phyloP scores from a whole-genome alignment of 2,329 filamentous ascomycete genomes.

The Fusarium sp. region DNA sequence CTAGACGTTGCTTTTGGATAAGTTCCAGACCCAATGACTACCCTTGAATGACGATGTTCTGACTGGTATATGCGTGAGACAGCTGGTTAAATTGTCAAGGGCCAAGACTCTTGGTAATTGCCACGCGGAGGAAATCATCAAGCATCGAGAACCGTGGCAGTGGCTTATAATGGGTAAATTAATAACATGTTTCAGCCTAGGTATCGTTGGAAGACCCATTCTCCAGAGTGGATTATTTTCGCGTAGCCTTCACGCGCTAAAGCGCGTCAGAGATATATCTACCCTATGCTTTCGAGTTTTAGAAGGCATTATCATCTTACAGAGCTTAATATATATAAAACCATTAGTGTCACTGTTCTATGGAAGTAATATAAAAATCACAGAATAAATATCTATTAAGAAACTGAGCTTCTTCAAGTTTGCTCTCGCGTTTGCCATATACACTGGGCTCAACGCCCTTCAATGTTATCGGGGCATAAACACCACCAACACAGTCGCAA shows the following conservation, averaged over 20 bases:
- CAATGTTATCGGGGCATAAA: too few species aligned
- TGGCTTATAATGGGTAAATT: neutral
- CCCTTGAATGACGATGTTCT: neutral
- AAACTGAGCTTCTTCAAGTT: accelerated
- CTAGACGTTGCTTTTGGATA: neutral
- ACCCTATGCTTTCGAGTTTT: neutral
- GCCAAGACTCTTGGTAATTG: neutral
- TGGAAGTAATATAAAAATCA: accelerated
- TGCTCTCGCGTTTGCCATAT: accelerated
- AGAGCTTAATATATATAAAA: neutral
- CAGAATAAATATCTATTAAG: accelerated
- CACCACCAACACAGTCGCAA: accelerated
- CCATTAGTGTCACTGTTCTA: accelerated
- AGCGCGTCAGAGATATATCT: neutral
- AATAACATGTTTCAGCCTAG: neutral
- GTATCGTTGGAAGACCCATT: neutral
- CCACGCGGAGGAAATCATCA: neutral
- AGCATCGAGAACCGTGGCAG: neutral
- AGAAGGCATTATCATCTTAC: accelerated
- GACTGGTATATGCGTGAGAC: neutral
- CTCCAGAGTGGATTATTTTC: too few species aligned
- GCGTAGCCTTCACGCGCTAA: accelerated
- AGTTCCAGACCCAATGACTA: neutral
- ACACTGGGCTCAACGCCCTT: accelerated
- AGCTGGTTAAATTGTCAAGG: neutral